Evolutionary conservation across 225 moss, liverwort and hornwort genomes (phyloP), one percentile per base, ranked within the genome.

Genomic region (Marchantia polymorpha): DNA sequence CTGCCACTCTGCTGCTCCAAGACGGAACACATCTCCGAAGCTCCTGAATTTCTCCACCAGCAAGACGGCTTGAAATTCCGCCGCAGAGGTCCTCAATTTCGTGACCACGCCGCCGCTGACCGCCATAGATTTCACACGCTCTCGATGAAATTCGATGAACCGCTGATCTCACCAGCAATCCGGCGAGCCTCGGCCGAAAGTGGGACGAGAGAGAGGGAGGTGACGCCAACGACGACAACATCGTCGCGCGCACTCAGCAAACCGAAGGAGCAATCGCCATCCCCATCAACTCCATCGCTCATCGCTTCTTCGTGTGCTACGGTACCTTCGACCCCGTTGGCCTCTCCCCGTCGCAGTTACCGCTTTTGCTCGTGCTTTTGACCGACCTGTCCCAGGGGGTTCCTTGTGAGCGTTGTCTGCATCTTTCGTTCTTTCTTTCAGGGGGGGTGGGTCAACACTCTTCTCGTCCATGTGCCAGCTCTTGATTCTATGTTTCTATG

Each of bases 101-200:
- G 47, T 27, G 51, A 7, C 8, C 3, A 52, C 16, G 75, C 27
- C 16, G 75, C 27, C 2, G 14, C 55, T 29, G 2, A 46, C 20
- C 8, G 20, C 2, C 55, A 47, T 47, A 16, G 22, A 17, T 70
- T 59, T 46, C 30, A 52, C 7, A 19, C 0, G 26, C 0, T 7
- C 73, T 73, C 29, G 27, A 7, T 51, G 26, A 6, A 5, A 39
- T 39, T 53, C 13, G 15, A 55, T 1, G 26, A 12, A 22, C 30
- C 22, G 17, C 10, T 11, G 75, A 26, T 39, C 59, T 59, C 20
- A 46, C 56, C 39, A 75, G 17, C 3, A 75, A 58, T 4, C 20
- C 75, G 0, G 59, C 75, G 75, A 75, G 22, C 59, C 31, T 75
- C 4, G 58, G 75, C 20, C 59, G 58, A 59, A 75, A 30, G 13